Evolutionary conservation across 2,329 filamentous ascomycete genomes (phyloP).

Genomic region (Ceratocystis harringtonii): DNA sequence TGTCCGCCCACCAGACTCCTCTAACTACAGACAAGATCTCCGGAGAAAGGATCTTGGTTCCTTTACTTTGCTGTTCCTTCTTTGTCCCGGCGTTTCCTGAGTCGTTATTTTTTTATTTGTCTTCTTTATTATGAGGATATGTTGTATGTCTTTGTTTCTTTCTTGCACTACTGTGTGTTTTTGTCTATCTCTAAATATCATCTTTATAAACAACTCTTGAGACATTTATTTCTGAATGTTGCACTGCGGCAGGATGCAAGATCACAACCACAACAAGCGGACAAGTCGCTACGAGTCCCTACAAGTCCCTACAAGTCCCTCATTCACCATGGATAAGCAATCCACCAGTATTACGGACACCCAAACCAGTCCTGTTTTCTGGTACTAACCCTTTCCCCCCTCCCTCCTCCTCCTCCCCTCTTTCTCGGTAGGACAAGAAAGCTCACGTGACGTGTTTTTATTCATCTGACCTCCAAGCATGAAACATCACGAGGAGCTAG

Average conservation of each 20-base stretch:
- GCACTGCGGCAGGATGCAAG: too few relatives aligned
- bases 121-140: constrained; percentile 3
- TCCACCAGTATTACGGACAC: too few relatives aligned
- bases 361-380: too few relatives aligned
- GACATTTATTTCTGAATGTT: background rate
- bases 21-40: background rate
- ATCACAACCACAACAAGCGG: too few relatives aligned
- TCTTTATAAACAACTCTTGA: background rate
- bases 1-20: background rate
- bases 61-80: constrained; percentile 1
- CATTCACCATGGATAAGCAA: too few relatives aligned
- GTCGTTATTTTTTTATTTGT: constrained; percentile 1
- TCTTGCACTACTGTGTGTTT: background rate
- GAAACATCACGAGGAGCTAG: background rate
- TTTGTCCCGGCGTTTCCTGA: background rate
- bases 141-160: background rate
- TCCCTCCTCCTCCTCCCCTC: background rate
- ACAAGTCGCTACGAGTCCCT: too few relatives aligned
- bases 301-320: too few relatives aligned
- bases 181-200: constrained; percentile 4
- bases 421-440: background rate
- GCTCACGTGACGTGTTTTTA: background rate
- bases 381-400: background rate
- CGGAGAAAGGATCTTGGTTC: background rate
- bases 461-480: background rate